phyloP scores from a whole-genome alignment of 1,139 yeast species.

The Meyerozyma carpophila region DNA sequence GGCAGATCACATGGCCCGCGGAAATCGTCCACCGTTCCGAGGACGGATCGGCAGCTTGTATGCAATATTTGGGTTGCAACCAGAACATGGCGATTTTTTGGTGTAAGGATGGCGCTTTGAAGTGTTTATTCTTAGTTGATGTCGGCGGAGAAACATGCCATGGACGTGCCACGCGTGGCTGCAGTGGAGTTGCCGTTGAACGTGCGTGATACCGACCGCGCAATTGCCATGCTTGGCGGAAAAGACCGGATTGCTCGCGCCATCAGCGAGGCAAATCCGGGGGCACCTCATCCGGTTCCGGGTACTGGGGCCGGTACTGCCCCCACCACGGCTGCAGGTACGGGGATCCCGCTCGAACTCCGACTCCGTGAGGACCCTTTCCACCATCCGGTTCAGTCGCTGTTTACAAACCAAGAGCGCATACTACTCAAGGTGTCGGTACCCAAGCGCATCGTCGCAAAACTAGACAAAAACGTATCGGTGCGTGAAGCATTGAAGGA shows the following conservation, averaged over 20 bases:
- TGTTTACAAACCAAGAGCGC: constrained; percentile 48
- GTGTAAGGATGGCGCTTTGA: neutral
- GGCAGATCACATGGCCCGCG: too few relatives aligned
- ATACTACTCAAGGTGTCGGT: constrained; percentile 64
- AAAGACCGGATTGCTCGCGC: constrained; percentile 38
- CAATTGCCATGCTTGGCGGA: constrained; percentile 79
- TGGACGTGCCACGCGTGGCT: constrained; percentile 72
- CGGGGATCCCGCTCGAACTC: constrained; percentile 46
- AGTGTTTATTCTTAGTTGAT: neutral
- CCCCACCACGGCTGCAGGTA: neutral
- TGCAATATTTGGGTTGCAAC: neutral
- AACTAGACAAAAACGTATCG: neutral
- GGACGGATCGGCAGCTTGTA: neutral
- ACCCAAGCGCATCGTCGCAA: constrained; percentile 39
- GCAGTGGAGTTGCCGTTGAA: constrained; percentile 78
- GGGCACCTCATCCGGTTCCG: neutral
- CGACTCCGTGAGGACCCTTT: constrained; percentile 64
- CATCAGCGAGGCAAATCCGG: constrained; percentile 11
- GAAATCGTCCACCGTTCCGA: neutral
- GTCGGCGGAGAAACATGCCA: constrained; percentile 47
- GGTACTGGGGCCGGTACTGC: neutral
- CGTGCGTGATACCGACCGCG: constrained; percentile 58
- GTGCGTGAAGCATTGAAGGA: neutral
- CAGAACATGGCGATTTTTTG: neutral
- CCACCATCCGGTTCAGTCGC: constrained; percentile 77